Percentiles rank a stretch among this genome's conserved stretches.
phyloP scores from a whole-genome alignment of 1,139 yeast genomes.

The Debaryomycetaceae sp. region DNA sequence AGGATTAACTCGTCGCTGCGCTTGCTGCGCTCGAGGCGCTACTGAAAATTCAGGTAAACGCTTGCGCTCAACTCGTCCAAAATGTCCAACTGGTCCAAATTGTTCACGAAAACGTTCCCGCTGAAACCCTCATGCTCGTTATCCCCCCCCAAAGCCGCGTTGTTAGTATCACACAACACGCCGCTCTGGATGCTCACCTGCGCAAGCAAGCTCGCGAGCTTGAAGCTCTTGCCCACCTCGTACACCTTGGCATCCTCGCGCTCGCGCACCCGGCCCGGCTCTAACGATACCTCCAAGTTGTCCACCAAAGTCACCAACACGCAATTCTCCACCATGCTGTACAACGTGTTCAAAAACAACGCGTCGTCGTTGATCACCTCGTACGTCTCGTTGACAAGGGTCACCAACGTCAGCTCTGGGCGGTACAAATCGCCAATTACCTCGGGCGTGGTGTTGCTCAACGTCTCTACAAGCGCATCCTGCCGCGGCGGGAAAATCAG shows the following conservation, averaged over 20 bases:
- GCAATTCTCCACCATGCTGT: constrained; percentile 24
- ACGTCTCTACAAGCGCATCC: constrained; percentile 40
- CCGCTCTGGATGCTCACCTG: constrained; percentile 64
- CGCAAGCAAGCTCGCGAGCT: constrained; percentile 68
- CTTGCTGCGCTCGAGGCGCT: too few relatives aligned
- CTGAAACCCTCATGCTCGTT: constrained; percentile 40
- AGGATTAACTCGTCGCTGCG: too few relatives aligned
- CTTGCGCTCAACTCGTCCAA: constrained; percentile 87
- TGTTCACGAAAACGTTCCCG: constrained; percentile 40
- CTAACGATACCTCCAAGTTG: constrained; percentile 23
- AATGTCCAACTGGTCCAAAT: constrained; percentile 54
- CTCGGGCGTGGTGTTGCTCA: constrained; percentile 43
- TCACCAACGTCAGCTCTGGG: constrained; percentile 38
- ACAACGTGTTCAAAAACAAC: constrained; percentile 28
- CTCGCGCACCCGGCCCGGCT: too few relatives aligned
- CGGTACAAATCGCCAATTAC: constrained; percentile 34
- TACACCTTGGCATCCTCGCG: constrained; percentile 15
- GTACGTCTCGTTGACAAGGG: constrained; percentile 43
- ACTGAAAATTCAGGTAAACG: constrained; percentile 80
- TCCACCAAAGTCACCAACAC: constrained; percentile 24
- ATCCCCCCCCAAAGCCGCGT: constrained; percentile 15
- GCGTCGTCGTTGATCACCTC: constrained; percentile 26
- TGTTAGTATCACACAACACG: constrained; percentile 43
- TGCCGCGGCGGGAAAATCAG: constrained; percentile 33
- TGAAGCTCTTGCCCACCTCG: constrained; percentile 31